These are phyloP conservation scores for Vitis rupestris DNA, from an alignment of 164 flowering plant genomes.

Conservation along the genomic window DNA sequence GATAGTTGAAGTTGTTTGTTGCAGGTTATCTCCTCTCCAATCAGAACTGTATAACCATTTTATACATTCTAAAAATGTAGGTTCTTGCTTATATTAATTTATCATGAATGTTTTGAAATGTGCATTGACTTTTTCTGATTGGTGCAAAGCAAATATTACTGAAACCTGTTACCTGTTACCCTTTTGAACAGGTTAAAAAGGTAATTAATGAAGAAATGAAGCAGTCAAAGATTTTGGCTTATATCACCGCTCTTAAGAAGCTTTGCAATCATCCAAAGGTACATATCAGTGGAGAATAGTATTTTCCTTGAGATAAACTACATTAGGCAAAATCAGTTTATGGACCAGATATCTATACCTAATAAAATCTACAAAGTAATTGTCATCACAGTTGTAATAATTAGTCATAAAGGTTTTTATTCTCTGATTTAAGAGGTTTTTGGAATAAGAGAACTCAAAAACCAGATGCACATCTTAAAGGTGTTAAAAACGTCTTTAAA, in stretches of 20 bases:
- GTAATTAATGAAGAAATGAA: slow-evolving; percentile 71
- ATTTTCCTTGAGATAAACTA: neutral
- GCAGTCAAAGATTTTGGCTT: slow-evolving; percentile 88
- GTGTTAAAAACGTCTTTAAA: too few species aligned
- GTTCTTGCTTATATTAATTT: slow-evolving; percentile 12
- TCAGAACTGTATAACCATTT: slow-evolving; percentile 81
- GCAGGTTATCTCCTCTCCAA: slow-evolving; percentile 95
- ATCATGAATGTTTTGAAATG: neutral
- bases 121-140: neutral
- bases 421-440: too few species aligned
- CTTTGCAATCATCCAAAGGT: slow-evolving; percentile 99
- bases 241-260: slow-evolving; percentile 97
- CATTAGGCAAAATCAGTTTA: too few species aligned
- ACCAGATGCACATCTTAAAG: too few species aligned
- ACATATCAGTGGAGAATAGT: slow-evolving; percentile 1
- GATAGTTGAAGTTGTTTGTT: slow-evolving; percentile 98
- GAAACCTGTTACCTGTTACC: neutral
- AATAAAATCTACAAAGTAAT: too few species aligned
- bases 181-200: slow-evolving; percentile 56
- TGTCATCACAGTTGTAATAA: too few species aligned
- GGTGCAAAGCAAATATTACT: neutral
- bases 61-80: slow-evolving; percentile 92
- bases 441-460: too few species aligned
- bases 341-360: too few species aligned
- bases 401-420: too few species aligned